Evolutionary conservation across 768 basidiomycete species (phyloP).

Genomic region (Chlorophyllum brunneum): DNA sequence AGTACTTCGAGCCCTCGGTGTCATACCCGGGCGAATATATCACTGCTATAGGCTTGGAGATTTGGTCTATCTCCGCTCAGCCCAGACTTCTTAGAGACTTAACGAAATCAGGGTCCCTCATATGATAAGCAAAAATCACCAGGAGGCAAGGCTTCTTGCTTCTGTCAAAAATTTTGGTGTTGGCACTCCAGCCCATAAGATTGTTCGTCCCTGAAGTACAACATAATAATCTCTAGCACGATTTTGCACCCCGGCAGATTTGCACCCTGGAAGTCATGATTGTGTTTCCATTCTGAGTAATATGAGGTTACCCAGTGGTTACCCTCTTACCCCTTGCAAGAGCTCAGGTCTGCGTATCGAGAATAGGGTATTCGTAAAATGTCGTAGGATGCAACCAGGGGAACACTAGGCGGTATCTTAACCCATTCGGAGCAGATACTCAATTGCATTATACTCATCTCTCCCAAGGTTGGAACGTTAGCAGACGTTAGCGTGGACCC

Average conservation of each 20-base stretch:
- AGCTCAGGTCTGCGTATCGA: too few relatives aligned
- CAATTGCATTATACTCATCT: background rate
- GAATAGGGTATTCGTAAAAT: too few relatives aligned
- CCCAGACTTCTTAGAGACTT: background rate
- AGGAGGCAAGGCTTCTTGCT: background rate
- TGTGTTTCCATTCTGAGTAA: too few relatives aligned
- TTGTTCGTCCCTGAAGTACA: background rate
- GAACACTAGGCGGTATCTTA: background rate
- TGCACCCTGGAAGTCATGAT: too few relatives aligned
- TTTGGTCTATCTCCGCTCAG: background rate
- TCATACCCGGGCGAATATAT: background rate
- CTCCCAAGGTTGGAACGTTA: too few relatives aligned
- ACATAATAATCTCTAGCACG: background rate
- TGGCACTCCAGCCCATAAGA: background rate
- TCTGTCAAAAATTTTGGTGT: background rate
- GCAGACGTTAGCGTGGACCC: background rate
- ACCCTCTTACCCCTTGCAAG: too few relatives aligned
- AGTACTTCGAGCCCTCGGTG: too few relatives aligned
- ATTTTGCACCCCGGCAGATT: background rate
- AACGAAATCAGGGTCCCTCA: background rate
- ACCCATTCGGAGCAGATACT: background rate
- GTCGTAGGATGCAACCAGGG: slow-evolving; percentile 1
- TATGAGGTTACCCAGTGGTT: too few relatives aligned
- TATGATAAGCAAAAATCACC: background rate
- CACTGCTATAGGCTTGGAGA: background rate